Evolutionary conservation across 345 rosid genomes (phyloP).

Genomic region (Moricandia arvensis): DNA sequence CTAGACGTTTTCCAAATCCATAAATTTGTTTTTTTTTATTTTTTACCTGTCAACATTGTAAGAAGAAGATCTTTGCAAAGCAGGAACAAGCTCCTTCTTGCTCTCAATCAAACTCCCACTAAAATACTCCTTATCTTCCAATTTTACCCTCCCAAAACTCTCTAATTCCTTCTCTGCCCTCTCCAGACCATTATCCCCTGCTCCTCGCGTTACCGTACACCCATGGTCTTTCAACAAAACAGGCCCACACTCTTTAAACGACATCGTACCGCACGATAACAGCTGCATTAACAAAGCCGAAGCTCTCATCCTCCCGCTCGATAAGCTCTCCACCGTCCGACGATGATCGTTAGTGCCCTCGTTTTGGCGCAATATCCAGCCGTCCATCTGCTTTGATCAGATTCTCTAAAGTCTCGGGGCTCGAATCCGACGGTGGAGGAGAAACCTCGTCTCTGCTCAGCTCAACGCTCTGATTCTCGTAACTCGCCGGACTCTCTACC

Average conservation of each 20-base stretch:
- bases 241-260: slow-evolving; percentile 72
- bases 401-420: slow-evolving; percentile 82
- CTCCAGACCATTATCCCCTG: slow-evolving; percentile 15
- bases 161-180: slow-evolving; percentile 33
- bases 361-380: slow-evolving; percentile 39
- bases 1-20: slow-evolving; percentile 7
- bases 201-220: slow-evolving; percentile 46
- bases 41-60: slow-evolving; percentile 75
- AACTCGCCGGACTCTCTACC: slow-evolving; percentile 29
- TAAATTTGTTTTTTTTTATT: background rate
- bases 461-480: slow-evolving; percentile 47
- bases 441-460: slow-evolving; percentile 77
- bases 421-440: slow-evolving; percentile 95
- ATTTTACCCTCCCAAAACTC: slow-evolving; percentile 48
- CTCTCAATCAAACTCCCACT: slow-evolving; percentile 93
- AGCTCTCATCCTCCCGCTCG: slow-evolving; percentile 69
- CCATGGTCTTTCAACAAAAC: slow-evolving; percentile 59
- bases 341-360: slow-evolving; percentile 25
- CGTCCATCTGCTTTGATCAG: slow-evolving; percentile 80
- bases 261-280: slow-evolving; percentile 86
- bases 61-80: slow-evolving; percentile 76
- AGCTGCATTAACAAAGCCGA: slow-evolving; percentile 88
- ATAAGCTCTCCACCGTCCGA: slow-evolving; percentile 49
- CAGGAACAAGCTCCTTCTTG: slow-evolving; percentile 49
- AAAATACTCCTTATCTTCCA: slow-evolving; percentile 86